Conservation (phyloP, 176 grass and related monocot genomes). For the Hsuehochloa calcarea region DNA sequence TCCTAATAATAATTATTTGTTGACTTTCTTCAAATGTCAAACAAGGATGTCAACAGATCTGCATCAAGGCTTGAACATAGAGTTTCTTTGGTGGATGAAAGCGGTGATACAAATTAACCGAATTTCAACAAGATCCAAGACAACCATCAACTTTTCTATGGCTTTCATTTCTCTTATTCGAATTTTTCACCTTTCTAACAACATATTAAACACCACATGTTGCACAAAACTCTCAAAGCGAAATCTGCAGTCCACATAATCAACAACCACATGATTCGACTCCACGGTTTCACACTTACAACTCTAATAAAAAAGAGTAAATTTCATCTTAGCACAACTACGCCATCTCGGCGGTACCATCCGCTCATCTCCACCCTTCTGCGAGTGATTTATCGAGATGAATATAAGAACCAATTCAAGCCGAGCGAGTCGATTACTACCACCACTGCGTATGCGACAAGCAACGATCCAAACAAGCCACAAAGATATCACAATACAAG, state of each 20-base stretch:
- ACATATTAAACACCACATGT: not conserved
- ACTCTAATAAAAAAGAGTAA: not conserved
- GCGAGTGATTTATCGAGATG: not conserved
- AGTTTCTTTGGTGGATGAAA: not conserved
- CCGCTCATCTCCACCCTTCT: not conserved
- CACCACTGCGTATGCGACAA: too few species aligned
- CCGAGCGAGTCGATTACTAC: not conserved
- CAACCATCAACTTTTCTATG: not conserved
- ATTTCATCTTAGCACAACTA: not conserved
- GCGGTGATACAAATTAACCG: not conserved
- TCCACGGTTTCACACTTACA: not conserved
- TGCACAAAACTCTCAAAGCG: not conserved
- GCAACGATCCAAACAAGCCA: not conserved
- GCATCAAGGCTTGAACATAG: not conserved
- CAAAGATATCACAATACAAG: not conserved
- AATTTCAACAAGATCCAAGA: not conserved
- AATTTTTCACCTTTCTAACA: not conserved
- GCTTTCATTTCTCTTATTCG: not conserved
- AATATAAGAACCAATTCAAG: not conserved
- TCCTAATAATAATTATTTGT: not conserved
- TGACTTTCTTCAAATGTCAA: slow-evolving; percentile 1
- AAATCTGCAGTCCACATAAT: not conserved
- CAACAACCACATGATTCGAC: not conserved
- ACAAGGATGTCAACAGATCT: not conserved
- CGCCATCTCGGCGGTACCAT: not conserved